Base-by-base conservation (phyloP, 2,329 filamentous ascomycete species). In the Aureobasidium zeae region DNA sequence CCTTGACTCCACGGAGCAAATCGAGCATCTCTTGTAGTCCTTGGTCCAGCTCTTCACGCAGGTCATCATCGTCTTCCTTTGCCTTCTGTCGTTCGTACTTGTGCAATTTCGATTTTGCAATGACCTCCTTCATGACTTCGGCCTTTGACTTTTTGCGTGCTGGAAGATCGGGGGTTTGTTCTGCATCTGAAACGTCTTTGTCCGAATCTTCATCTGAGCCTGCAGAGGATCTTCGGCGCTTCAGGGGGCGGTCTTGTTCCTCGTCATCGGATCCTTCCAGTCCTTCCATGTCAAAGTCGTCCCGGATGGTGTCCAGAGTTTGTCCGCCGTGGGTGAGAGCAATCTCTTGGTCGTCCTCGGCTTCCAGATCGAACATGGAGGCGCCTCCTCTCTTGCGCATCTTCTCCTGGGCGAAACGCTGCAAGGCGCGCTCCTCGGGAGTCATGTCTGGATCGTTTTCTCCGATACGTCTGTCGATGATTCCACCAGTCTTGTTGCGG, bases 111-210 rank as follows among this genome's bases (percentile, higher is more conserved):
- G 89, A 96, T 65, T 98, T 98, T 48, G 88, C 86, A 52, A 98
- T 95, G 49, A 98, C 74, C 63, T 98, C 93, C 57, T 94, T 83
- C 86, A 96, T 95, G 37, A 98, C 85, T 63, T 98, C 91, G 43
- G 91, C 84, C 66, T 95, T 96, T 3, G 81, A 81, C 69, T 95
- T 98, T 63, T 94, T 95, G 47, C 82, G 76, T 55, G 89, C 83
- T 0, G 86, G 87, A 50, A 80, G 68, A 15, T 71, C 71, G 25
- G 71, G 70, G 4, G 50, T 51, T 13, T 66, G 67, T 3, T 65
- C 68, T 1, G 48, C 54, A 7, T 52, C 52, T 5, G 56, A 55
- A 2, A 68, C 71, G 3, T 16, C 37, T 3, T 68, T 71, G 67
- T 21, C 66, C 1, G 66, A 71, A 21, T 69, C 51, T 72, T 72